Percentiles rank a stretch among this genome's conserved stretches.
Evolutionary conservation across 441 rosid genomes (phyloP).

Genomic region (Sinapis alba): DNA sequence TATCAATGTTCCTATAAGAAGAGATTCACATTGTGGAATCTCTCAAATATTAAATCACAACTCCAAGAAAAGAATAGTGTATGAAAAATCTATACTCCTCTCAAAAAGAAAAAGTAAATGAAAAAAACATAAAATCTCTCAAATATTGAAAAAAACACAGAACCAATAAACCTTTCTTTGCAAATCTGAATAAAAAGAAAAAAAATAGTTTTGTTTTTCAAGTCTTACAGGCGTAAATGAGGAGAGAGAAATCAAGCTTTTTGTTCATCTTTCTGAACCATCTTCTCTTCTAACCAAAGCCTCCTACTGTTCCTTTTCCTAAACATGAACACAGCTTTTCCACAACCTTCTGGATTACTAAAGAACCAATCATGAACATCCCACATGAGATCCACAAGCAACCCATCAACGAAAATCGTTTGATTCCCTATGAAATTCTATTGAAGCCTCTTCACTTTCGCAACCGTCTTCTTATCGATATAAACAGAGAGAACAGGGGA

Average conservation of each 20-base stretch:
- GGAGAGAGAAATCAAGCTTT: slow-evolving; percentile 71
- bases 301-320: slow-evolving; percentile 77
- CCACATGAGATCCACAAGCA: slow-evolving; percentile 86
- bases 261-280: slow-evolving; percentile 60
- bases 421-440: slow-evolving; percentile 93
- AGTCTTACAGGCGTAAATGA: slow-evolving; percentile 75
- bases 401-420: slow-evolving; percentile 75
- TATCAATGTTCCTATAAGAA: slow-evolving; percentile 12
- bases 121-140: slow-evolving; percentile 6
- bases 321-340: slow-evolving; percentile 86
- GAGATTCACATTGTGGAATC: slow-evolving; percentile 19
- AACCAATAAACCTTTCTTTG: slow-evolving; percentile 4
- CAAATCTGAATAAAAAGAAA: not conserved
- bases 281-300: slow-evolving; percentile 75
- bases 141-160: not conserved
- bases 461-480: slow-evolving; percentile 74
- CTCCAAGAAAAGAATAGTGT: slow-evolving; percentile 41
- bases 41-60: slow-evolving; percentile 13
- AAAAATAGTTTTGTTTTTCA: not conserved
- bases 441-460: slow-evolving; percentile 72
- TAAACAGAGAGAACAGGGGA: slow-evolving; percentile 63
- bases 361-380: slow-evolving; percentile 94
- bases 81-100: slow-evolving; percentile 41
- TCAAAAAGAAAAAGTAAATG: slow-evolving; percentile 35
- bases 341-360: slow-evolving; percentile 44